Conservation (phyloP, 768 basidiomycete species). For the Pleurotus platypus region DNA sequence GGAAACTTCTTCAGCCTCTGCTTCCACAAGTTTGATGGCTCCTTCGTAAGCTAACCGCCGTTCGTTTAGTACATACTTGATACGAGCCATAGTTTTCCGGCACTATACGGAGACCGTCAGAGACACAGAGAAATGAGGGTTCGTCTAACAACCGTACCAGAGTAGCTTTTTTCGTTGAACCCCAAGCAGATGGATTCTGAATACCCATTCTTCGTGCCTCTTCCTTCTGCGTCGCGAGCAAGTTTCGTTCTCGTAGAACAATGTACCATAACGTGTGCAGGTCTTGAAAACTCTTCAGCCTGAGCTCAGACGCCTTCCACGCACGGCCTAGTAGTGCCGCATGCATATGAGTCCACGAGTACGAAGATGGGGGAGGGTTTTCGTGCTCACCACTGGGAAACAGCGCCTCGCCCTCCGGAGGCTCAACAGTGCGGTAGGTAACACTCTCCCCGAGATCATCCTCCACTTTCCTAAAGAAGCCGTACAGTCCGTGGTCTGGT, state of each 20-base stretch:
- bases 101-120: constrained; percentile 42
- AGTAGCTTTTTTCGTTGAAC: constrained; percentile 33
- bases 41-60: constrained; percentile 81
- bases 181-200: constrained; percentile 22
- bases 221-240: constrained; percentile 83
- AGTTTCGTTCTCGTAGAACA: constrained; percentile 81
- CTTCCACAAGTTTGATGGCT: constrained; percentile 44
- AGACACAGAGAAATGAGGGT: background rate
- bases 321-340: constrained; percentile 61
- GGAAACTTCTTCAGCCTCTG: constrained; percentile 25
- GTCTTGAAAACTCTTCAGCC: constrained; percentile 89
- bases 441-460: constrained; percentile 41
- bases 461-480: constrained; percentile 65
- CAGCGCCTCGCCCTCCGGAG: constrained; percentile 23
- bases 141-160: constrained; percentile 31
- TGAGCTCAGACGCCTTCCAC: constrained; percentile 84
- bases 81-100: constrained; percentile 94
- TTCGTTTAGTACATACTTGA: constrained; percentile 91
- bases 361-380: background rate
- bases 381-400: constrained; percentile 22
- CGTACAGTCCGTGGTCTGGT: constrained; percentile 73
- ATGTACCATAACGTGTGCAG: constrained; percentile 96
- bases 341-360: background rate
- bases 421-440: constrained; percentile 47
- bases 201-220: constrained; percentile 67